Percentiles rank a stretch among this genome's conserved stretches.
phyloP scores from a whole-genome alignment of 331 rosid genomes.

The Rhamnella rubrinervis region DNA sequence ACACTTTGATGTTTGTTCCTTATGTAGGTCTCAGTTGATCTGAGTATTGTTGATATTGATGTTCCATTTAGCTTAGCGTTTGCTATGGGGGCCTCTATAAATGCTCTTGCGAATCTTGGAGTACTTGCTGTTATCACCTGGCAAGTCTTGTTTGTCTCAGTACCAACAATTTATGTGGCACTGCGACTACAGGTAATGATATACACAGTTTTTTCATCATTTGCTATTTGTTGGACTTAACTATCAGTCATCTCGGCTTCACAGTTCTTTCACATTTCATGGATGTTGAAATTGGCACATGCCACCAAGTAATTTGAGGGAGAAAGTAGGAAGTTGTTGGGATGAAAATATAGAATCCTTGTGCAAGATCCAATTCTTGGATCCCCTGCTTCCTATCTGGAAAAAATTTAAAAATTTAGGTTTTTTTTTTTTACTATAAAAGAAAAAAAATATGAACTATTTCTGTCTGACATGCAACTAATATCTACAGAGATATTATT shows the following conservation, averaged over 20 bases:
- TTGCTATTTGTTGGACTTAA: background rate
- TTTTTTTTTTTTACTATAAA: slow-evolving; percentile 11
- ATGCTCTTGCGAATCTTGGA: slow-evolving; percentile 33
- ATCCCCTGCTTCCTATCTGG: too few relatives aligned
- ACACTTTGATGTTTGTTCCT: slow-evolving; percentile 15
- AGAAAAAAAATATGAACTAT: too few relatives aligned
- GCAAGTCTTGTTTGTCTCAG: slow-evolving; percentile 76
- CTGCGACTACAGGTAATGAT: slow-evolving; percentile 60
- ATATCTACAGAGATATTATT: slow-evolving; percentile 52
- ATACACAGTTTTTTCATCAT: too few relatives aligned
- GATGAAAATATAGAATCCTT: too few relatives aligned
- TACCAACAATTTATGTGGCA: slow-evolving; percentile 62
- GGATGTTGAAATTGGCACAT: too few relatives aligned
- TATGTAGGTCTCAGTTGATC: slow-evolving; percentile 76
- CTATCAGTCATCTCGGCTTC: too few relatives aligned
- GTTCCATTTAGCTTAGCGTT: slow-evolving; percentile 52
- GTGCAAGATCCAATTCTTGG: too few relatives aligned
- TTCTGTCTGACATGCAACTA: too few relatives aligned
- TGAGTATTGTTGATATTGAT: slow-evolving; percentile 75
- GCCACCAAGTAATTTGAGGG: too few relatives aligned
- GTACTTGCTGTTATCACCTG: slow-evolving; percentile 71
- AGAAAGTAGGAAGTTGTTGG: too few relatives aligned
- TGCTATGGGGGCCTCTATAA: slow-evolving; percentile 27
- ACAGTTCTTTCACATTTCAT: too few relatives aligned
- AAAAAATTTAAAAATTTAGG: background rate